These are phyloP conservation scores for Boletus huronensis DNA, from an alignment of 768 basidiomycete genomes.

Conservation along the genomic window DNA sequence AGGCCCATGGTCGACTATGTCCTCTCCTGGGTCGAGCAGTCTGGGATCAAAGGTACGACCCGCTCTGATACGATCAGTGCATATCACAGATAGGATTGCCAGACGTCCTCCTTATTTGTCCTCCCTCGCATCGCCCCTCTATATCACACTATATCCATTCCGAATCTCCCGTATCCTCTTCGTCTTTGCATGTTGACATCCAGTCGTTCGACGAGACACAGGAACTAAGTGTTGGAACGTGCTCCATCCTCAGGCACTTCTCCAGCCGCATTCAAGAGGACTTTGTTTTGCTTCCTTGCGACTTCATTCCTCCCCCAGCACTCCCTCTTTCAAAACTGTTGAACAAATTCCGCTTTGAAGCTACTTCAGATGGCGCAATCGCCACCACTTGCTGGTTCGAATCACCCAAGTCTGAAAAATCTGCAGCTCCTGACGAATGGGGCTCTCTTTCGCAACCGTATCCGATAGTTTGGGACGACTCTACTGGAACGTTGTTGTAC, in stretches of 20 bases:
- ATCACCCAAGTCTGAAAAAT: slow-evolving; percentile 49
- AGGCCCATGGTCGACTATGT: slow-evolving; percentile 82
- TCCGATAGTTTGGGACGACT: slow-evolving; percentile 68
- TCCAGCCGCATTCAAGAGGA: slow-evolving; percentile 73
- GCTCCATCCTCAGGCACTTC: slow-evolving; percentile 73
- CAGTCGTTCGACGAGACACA: slow-evolving; percentile 77
- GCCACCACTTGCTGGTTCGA: slow-evolving; percentile 68
- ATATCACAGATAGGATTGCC: slow-evolving; percentile 8
- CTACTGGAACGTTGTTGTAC: slow-evolving; percentile 62
- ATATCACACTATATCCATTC: slow-evolving; percentile 87
- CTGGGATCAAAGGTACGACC: slow-evolving; percentile 72
- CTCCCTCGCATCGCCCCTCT: slow-evolving; percentile 65
- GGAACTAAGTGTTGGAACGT: slow-evolving; percentile 65
- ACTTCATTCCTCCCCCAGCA: slow-evolving; percentile 76
- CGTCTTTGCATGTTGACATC: slow-evolving; percentile 69
- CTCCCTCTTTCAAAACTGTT: slow-evolving; percentile 69
- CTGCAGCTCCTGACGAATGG: slow-evolving; percentile 63
- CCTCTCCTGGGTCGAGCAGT: slow-evolving; percentile 82
- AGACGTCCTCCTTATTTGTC: slow-evolving; percentile 90
- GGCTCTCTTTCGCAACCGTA: slow-evolving; percentile 40
- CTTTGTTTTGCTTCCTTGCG: slow-evolving; percentile 88
- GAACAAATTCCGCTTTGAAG: slow-evolving; percentile 78
- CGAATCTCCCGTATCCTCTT: slow-evolving; percentile 55
- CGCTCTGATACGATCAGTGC: not conserved
- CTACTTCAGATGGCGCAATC: slow-evolving; percentile 58